phyloP scores from a whole-genome alignment of 2,329 filamentous ascomycete genomes.

The Elsinoe australis region DNA sequence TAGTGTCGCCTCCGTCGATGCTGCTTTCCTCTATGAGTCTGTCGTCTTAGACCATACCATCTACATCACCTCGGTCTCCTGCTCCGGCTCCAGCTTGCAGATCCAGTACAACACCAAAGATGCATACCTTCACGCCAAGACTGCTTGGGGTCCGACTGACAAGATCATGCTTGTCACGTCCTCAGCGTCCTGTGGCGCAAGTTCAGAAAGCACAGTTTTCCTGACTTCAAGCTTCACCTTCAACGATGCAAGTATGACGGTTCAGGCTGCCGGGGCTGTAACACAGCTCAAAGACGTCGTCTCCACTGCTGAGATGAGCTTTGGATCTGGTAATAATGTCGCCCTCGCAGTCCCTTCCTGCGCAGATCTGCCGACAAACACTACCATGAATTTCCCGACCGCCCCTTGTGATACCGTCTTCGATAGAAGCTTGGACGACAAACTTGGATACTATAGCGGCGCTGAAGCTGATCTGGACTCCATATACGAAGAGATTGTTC shows the following conservation, averaged over 20 bases:
- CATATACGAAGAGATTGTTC: constrained; percentile 12
- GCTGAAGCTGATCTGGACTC: constrained; percentile 5
- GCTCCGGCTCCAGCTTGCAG: constrained; percentile 6
- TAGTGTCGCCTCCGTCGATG: constrained; percentile 2
- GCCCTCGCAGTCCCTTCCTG: constrained; percentile 10
- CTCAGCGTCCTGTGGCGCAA: constrained; percentile 17
- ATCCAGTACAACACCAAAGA: constrained; percentile 16
- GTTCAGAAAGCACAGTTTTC: constrained; percentile 18
- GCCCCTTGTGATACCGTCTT: constrained; percentile 18
- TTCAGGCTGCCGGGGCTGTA: constrained; percentile 13
- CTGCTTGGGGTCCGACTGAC: constrained; percentile 11
- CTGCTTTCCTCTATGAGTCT: constrained; percentile 18
- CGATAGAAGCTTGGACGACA: constrained; percentile 17
- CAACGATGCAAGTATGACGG: constrained; percentile 13
- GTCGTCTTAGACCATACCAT: constrained; percentile 20
- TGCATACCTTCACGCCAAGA: constrained; percentile 13
- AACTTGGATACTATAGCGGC: constrained; percentile 18
- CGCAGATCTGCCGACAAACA: constrained; percentile 5
- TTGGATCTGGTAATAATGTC: constrained; percentile 15
- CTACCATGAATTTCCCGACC: constrained; percentile 14
- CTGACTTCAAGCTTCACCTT: constrained; percentile 18
- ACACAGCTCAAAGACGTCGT: constrained; percentile 15
- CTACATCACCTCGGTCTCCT: constrained; percentile 18
- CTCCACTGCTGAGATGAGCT: constrained; percentile 13
- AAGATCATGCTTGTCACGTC: constrained; percentile 18